These are phyloP conservation scores for Epicoccum nigrum DNA, from an alignment of 2,329 filamentous ascomycete species.

Conservation along the genomic window DNA sequence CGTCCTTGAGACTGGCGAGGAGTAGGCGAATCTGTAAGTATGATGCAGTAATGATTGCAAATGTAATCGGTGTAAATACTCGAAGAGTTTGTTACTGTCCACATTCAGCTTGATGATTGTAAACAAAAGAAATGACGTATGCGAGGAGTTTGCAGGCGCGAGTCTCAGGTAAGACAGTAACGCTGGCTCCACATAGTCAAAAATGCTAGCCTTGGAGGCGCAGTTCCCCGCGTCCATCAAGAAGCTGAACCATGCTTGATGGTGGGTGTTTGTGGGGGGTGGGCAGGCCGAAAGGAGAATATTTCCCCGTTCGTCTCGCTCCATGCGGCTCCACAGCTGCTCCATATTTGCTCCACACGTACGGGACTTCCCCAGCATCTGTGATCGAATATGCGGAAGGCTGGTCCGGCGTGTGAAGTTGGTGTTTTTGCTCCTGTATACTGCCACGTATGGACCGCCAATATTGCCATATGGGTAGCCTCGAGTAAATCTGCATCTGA, in stretches of 20 bases:
- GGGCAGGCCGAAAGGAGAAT: conserved; percentile 22
- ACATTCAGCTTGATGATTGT: not conserved
- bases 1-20: conserved; percentile 57
- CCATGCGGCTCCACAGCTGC: conserved; percentile 7
- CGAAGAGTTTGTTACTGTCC: no score
- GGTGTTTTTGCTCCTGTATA: conserved; percentile 3
- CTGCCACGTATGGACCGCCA: conserved; percentile 1
- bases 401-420: conserved; percentile 4
- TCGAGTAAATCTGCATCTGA: conserved; percentile 4
- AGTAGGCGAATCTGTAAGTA: conserved; percentile 26
- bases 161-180: not conserved
- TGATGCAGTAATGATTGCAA: not conserved
- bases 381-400: conserved; percentile 19
- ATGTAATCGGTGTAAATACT: no score
- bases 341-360: conserved; percentile 9
- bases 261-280: conserved; percentile 9
- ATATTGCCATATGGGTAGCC: not conserved
- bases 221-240: conserved; percentile 3
- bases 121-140: conserved; percentile 15
- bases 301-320: conserved; percentile 26
- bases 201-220: not conserved
- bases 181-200: not conserved
- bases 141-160: no score
- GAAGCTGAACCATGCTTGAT: conserved; percentile 2
- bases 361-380: conserved; percentile 8